Conservation (phyloP, 225 moss, liverwort and hornwort genomes). For the Ulota crispa region DNA sequence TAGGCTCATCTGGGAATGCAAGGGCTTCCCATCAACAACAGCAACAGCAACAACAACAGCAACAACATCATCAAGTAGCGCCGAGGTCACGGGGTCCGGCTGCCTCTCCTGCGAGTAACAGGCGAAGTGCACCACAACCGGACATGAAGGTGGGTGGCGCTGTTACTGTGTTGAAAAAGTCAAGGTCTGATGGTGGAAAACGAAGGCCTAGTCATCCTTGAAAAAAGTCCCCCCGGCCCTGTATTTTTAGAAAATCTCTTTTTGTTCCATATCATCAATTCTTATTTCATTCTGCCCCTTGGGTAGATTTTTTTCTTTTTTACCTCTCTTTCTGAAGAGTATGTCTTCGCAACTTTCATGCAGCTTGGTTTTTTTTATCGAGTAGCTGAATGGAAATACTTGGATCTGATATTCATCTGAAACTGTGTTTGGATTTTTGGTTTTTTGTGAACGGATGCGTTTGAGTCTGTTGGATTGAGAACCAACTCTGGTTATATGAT, state of each 20-base stretch:
- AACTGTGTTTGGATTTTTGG: too few relatives aligned
- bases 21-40: slow-evolving; percentile 32
- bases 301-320: slow-evolving; percentile 37
- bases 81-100: slow-evolving; percentile 45
- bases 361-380: not conserved
- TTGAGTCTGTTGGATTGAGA: too few relatives aligned
- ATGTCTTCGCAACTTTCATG: not conserved
- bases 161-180: slow-evolving; percentile 60
- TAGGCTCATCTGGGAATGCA: slow-evolving; percentile 44
- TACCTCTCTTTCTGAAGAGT: not conserved
- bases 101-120: slow-evolving; percentile 46
- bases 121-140: slow-evolving; percentile 51
- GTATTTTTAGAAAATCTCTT: slow-evolving; percentile 39
- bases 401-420: not conserved
- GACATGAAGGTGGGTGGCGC: slow-evolving; percentile 38
- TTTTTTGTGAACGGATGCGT: too few relatives aligned
- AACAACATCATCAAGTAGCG: slow-evolving; percentile 12
- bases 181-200: slow-evolving; percentile 63
- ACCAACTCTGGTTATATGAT: too few relatives aligned
- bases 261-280: slow-evolving; percentile 35
- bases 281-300: slow-evolving; percentile 39
- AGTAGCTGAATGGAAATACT: not conserved
- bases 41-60: slow-evolving; percentile 19
- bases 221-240: slow-evolving; percentile 4
- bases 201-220: slow-evolving; percentile 65